Evolutionary conservation across 2,329 filamentous ascomycete species (phyloP).

Genomic region (Dryadomyces sulphureus): DNA sequence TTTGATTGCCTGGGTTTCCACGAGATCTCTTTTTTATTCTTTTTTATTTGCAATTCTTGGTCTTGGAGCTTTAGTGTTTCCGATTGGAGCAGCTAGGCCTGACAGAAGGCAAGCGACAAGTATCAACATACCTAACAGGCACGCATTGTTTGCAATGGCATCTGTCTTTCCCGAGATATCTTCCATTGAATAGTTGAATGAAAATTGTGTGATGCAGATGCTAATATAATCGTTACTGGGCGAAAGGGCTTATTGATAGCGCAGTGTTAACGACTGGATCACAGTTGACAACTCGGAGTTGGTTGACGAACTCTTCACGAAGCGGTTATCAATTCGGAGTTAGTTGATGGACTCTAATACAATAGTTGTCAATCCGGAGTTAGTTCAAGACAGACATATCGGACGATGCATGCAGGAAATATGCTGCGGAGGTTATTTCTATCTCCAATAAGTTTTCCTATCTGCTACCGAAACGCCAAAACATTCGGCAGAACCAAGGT

Average conservation of each 20-base stretch:
- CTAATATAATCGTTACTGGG: too few relatives aligned
- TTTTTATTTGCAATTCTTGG: not conserved
- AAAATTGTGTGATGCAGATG: not conserved
- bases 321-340: too few relatives aligned
- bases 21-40: not conserved
- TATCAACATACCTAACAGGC: not conserved
- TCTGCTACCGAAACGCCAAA: not conserved
- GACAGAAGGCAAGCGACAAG: not conserved
- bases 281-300: too few relatives aligned
- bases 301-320: too few relatives aligned
- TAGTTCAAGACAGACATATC: too few relatives aligned
- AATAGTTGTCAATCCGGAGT: too few relatives aligned
- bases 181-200: not conserved
- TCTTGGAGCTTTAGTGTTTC: not conserved
- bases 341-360: too few relatives aligned
- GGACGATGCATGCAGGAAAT: too few relatives aligned
- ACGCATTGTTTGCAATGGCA: not conserved
- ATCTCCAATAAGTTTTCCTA: not conserved
- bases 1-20: not conserved
- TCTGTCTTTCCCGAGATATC: not conserved
- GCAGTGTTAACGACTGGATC: too few relatives aligned
- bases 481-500: not conserved
- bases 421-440: too few relatives aligned
- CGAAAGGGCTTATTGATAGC: too few relatives aligned
- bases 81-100: not conserved